Conservation (phyloP, 257 asterid species). For the Gentiana dahurica region DNA sequence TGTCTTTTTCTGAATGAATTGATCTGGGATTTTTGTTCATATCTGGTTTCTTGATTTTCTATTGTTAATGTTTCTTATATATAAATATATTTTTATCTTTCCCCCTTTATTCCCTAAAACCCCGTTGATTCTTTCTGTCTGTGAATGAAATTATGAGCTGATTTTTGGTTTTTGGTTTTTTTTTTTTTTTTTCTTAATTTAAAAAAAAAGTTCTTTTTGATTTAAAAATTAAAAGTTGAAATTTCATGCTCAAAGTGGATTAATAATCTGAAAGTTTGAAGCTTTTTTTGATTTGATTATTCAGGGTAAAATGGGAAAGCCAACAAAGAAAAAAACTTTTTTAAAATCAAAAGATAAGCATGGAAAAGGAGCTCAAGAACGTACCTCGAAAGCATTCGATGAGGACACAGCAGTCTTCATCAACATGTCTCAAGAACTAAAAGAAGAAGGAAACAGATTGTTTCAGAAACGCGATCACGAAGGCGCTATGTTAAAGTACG, state of each 20-base stretch:
- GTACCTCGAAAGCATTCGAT: constrained; percentile 56
- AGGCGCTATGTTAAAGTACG: constrained; percentile 89
- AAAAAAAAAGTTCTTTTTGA: neutral
- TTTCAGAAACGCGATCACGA: constrained; percentile 76
- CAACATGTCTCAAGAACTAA: constrained; percentile 79
- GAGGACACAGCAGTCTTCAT: constrained; percentile 90
- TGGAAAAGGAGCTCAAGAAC: constrained; percentile 28
- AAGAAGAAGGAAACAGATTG: constrained; percentile 76
- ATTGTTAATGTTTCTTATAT: neutral
- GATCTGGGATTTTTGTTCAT: neutral
- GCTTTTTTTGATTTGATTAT: constrained; percentile 1
- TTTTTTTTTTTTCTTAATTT: neutral
- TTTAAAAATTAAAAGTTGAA: constrained; percentile 6
- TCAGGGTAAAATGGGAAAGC: constrained; percentile 65
- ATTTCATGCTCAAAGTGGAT: constrained; percentile 9
- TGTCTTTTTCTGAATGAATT: neutral
- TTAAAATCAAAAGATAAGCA: constrained; percentile 39
- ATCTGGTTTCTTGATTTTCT: neutral
- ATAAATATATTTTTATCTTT: neutral
- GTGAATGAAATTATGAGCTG: neutral
- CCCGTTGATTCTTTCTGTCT: neutral
- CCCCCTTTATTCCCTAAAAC: neutral
- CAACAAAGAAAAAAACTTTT: constrained; percentile 52
- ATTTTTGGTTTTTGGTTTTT: neutral
- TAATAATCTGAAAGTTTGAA: neutral